phyloP scores from a whole-genome alignment of 257 asterid genomes.

The Anisodus acutangulus region DNA sequence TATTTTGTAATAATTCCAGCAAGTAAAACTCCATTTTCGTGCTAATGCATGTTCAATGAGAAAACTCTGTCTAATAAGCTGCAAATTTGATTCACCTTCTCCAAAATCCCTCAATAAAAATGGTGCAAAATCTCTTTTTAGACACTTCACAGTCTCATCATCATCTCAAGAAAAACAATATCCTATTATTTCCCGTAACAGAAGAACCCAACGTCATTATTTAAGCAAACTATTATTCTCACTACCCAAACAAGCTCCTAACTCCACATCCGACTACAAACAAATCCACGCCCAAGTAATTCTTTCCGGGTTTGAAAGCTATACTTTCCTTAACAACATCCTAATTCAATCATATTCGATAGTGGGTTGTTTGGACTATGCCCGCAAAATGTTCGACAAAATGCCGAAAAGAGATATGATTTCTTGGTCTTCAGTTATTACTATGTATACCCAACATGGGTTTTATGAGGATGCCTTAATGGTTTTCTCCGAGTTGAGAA shows the following conservation, averaged over 20 bases:
- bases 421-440: conserved; percentile 58
- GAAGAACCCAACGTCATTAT: conserved; percentile 47
- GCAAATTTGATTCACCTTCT: background rate
- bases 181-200: conserved; percentile 15
- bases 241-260: conserved; percentile 23
- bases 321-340: conserved; percentile 46
- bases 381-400: conserved; percentile 44
- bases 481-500: conserved; percentile 41
- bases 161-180: conserved; percentile 23
- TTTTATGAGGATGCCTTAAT: conserved; percentile 38
- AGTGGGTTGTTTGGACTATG: conserved; percentile 33
- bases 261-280: conserved; percentile 30
- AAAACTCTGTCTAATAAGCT: background rate
- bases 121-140: background rate
- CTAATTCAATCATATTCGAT: conserved; percentile 39
- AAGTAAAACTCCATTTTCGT: too few species aligned
- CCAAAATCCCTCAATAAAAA: background rate
- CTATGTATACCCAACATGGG: conserved; percentile 42
- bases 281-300: conserved; percentile 47
- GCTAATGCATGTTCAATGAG: background rate
- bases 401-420: conserved; percentile 52
- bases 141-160: background rate
- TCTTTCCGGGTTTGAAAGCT: conserved; percentile 44
- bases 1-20: too few species aligned
- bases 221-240: conserved; percentile 49